Evolutionary conservation across 2,329 filamentous ascomycete genomes (phyloP).

Genomic region (Exophiala sideris): DNA sequence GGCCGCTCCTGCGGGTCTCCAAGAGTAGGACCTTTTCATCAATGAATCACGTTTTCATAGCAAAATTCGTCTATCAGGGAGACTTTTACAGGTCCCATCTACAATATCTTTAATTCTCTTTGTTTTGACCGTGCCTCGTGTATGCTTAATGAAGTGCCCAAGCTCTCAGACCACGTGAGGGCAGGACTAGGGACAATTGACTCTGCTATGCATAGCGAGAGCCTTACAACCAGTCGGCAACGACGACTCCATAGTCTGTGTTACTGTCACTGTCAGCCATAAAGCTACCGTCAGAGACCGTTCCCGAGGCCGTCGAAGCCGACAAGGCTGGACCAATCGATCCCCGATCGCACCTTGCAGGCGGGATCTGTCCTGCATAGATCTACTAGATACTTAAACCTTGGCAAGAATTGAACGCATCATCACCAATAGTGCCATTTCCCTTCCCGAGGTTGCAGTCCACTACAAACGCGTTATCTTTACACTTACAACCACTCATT

Average conservation of each 20-base stretch:
- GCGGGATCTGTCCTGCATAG: background rate
- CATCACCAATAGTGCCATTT: background rate
- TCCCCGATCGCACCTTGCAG: slow-evolving; percentile 1
- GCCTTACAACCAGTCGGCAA: background rate
- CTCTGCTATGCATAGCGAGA: no score
- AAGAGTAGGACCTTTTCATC: no score
- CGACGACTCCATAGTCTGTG: background rate
- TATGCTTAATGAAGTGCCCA: background rate
- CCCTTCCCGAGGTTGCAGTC: background rate
- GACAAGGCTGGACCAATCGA: slow-evolving; percentile 24
- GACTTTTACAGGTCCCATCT: no score
- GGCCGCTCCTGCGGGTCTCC: background rate
- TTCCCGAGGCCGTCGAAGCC: background rate
- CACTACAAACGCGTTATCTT: background rate
- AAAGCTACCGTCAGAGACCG: slow-evolving; percentile 12
- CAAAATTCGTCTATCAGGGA: no score
- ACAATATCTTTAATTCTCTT: no score
- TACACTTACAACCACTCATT: background rate
- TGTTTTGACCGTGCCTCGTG: no score
- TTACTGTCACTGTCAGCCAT: background rate
- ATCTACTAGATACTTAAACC: background rate
- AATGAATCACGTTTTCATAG: no score
- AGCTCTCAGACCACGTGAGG: background rate
- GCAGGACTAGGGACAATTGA: background rate
- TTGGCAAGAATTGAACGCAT: slow-evolving; percentile 2